Evolutionary conservation across 441 rosid genomes (phyloP).

Genomic region (Daphne laureola): DNA sequence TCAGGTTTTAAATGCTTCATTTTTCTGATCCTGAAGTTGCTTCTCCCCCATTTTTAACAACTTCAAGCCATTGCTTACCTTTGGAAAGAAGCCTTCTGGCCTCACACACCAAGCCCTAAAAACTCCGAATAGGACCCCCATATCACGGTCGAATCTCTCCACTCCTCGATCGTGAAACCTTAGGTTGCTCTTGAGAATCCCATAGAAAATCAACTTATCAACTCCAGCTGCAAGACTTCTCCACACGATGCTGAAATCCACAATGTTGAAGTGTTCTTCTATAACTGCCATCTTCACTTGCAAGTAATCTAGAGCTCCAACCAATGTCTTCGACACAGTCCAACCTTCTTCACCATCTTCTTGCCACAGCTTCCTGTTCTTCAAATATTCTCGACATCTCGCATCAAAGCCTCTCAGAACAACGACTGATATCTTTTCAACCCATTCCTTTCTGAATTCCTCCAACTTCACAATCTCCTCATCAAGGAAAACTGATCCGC

Average conservation of each 20-base stretch:
- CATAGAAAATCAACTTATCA: slow-evolving; percentile 48
- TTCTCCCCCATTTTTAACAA: slow-evolving; percentile 57
- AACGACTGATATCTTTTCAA: slow-evolving; percentile 64
- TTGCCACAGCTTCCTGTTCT: slow-evolving; percentile 80
- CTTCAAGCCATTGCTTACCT: slow-evolving; percentile 49
- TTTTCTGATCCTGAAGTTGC: slow-evolving; percentile 28
- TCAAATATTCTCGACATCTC: slow-evolving; percentile 61
- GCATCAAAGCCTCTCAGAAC: slow-evolving; percentile 80
- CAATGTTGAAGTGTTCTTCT: slow-evolving; percentile 47
- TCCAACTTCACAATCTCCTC: slow-evolving; percentile 51
- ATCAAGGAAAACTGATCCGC: slow-evolving; percentile 41
- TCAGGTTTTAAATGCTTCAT: too few relatives aligned
- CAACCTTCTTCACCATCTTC: slow-evolving; percentile 63
- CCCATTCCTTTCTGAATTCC: slow-evolving; percentile 68
- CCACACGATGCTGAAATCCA: slow-evolving; percentile 66
- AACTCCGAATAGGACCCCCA: slow-evolving; percentile 61
- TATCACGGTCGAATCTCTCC: slow-evolving; percentile 52
- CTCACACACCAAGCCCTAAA: slow-evolving; percentile 80
- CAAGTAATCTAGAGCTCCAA: slow-evolving; percentile 65
- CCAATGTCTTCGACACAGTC: slow-evolving; percentile 52
- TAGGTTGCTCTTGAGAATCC: slow-evolving; percentile 50
- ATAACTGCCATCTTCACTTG: slow-evolving; percentile 57
- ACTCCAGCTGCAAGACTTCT: slow-evolving; percentile 66
- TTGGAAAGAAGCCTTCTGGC: slow-evolving; percentile 77
- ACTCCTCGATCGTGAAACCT: slow-evolving; percentile 56